Base-by-base conservation (phyloP, 495 filamentous ascomycete species). In the Penicillium subrubescens region DNA sequence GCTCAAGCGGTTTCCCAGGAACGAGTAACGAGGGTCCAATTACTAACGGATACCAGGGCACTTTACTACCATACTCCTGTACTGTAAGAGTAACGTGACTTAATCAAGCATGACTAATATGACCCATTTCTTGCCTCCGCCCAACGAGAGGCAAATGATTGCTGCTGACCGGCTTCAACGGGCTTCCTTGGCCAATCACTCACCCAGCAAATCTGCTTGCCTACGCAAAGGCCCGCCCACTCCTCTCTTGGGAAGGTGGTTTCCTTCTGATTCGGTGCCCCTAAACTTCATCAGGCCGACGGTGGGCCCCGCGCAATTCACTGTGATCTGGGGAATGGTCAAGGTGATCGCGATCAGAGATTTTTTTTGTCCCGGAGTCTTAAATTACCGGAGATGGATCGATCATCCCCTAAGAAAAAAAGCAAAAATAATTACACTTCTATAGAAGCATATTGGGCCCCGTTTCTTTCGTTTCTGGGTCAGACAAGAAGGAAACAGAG, bases 311-410 rank as follows among this genome's bases (percentile, higher is more conserved):
- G 60, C 62, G 60, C 15, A 29, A 54, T 27, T 51, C 46, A 54
- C 64, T 72, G 62, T 67, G 67, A 77, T 80, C 75, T 75, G 72
- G 74, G 71, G 77, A 64, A 27, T 27, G 25, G 19, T 48, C 19
- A 21, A 48, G 1, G 21, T 17, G 46, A 65, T 56, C 31, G 31
- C 27, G 2, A 56, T n/a, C 53, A 56, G 53, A 56, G 53, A 56
- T 56, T 56, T 56, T n/a, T 11, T 0, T 6, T 15, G 11, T 11
- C 25, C 23, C 3, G n/a, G 10, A 44, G n/a, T 6, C n/a, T 7
- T n/a, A 21, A 37, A 35, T 11, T 12, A 41, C 14, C 14, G 15
- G 19, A 25, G 21, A 12, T 12, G 3, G 44, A 23, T 25, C 10
- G 44, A 25, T 48, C n/a, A 25, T 12, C 44, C 44, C 1, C 8